Conservation (phyloP, 164 flowering plant species). For the Saururus chinensis region DNA sequence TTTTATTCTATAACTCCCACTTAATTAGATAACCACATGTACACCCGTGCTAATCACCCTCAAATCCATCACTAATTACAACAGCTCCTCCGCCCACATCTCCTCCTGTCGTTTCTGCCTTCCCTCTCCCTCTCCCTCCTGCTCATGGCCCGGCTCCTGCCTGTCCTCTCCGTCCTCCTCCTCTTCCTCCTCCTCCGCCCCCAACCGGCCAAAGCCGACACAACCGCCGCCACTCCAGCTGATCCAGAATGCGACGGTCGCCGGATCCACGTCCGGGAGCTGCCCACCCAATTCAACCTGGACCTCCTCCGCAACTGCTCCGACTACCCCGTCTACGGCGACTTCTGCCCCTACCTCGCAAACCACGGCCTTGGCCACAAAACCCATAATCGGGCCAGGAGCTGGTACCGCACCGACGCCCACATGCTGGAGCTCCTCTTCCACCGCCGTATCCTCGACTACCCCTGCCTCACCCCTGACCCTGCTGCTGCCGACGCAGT, state of each 20-base stretch:
- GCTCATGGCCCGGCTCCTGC: background rate
- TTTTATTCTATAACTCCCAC: too few relatives aligned
- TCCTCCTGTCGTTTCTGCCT: too few relatives aligned
- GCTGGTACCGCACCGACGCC: constrained; percentile 91
- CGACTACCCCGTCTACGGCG: constrained; percentile 42
- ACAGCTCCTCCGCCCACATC: background rate
- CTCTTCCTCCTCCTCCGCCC: background rate
- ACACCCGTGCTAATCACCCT: too few relatives aligned
- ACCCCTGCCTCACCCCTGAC: constrained; percentile 77
- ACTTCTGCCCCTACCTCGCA: constrained; percentile 60
- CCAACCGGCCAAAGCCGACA: background rate
- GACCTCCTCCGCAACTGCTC: constrained; percentile 64
- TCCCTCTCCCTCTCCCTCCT: background rate
- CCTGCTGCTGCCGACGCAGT: constrained; percentile 56
- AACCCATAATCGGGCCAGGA: constrained; percentile 74
- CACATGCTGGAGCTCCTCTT: constrained; percentile 66
- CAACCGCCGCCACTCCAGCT: background rate
- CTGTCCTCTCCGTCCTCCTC: background rate
- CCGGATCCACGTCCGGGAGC: constrained; percentile 68
- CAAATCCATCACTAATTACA: background rate
- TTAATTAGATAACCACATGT: too few relatives aligned
- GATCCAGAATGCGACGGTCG: constrained; percentile 38
- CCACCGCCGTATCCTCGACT: constrained; percentile 84
- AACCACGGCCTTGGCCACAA: constrained; percentile 87
- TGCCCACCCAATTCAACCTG: constrained; percentile 74